Base-by-base conservation (phyloP, 2,329 filamentous ascomycete species). In the Talaromyces sp. region DNA sequence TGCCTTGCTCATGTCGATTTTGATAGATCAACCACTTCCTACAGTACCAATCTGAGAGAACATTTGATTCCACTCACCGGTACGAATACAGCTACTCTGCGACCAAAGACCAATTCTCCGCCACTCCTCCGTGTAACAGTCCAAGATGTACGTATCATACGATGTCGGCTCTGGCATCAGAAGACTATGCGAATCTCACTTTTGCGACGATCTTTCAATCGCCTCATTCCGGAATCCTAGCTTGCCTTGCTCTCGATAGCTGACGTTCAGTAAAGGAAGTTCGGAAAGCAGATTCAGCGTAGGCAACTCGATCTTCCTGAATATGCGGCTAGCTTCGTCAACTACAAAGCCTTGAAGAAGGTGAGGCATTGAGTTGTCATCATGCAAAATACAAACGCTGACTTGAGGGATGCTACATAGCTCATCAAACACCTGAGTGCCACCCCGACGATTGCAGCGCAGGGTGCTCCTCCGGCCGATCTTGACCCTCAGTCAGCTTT, bases 321-420 rank as follows among this genome's bases (percentile, higher is more conserved):
- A 85, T 99, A 99, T 88, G 93, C 95, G 66, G 92, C 93, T 67
- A 97, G 93, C 79, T 99, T 99, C 76, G 93, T 98, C 71, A 97
- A 99, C 80, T 99, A 99, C 83, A 99, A 99, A 81, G 93, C 92
- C 65, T 83, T 99, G 70, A 99, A 99, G 80, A 98, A 98, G 91
- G 95, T 96, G 60, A 5, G 67, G 31, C 56, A 16, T 46, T 28
- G 18, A 61, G 35, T 14, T 12, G 35, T 14, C 31, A 42, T 46
- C 35, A 44, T 60, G 67, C 69, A 54, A 56, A n/a, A 50, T 46
- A 48, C 2, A 33, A 46, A 44, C 60, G 60, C 48, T 65, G 63
- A 62, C 62, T 61, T 62, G 62, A 58, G 37, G 8, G 23, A 16
- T 60, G 66, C 69, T 18, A 71, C 42, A 39, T 58, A 98, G 93